Percentiles rank a stretch among this genome's conserved stretches.
Conservation (phyloP, 2,329 filamentous ascomycete genomes). For the Sarocladium brachiariae region DNA sequence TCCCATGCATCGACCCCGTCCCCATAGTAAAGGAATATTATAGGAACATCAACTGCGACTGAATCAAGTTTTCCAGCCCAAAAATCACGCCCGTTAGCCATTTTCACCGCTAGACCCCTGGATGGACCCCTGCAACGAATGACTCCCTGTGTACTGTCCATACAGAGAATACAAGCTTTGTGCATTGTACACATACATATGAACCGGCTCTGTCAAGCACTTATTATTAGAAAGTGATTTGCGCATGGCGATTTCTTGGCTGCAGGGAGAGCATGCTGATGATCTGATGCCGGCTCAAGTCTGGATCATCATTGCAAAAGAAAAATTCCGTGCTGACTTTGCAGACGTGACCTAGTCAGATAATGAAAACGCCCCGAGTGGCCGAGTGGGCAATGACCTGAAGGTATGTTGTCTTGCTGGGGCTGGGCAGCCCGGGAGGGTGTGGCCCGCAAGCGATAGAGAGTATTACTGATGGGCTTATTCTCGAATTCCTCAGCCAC, state of each 20-base stretch:
- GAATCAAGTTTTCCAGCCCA: constrained; percentile 1
- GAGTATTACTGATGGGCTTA: constrained; percentile 1
- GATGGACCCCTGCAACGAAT: constrained; percentile 1
- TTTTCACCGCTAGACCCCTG: constrained; percentile 7
- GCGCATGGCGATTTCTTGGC: too few species aligned
- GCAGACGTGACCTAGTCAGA: background rate
- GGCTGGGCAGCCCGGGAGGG: background rate
- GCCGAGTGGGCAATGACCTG: background rate
- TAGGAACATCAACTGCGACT: background rate
- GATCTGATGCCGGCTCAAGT: too few species aligned
- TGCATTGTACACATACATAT: too few species aligned
- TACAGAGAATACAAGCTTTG: constrained; percentile 6
- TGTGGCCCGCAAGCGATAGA: background rate
- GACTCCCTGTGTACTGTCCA: too few species aligned
- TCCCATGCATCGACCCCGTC: background rate
- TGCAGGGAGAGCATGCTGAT: too few species aligned
- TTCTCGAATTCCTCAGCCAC: constrained; percentile 5
- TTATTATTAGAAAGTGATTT: constrained; percentile 1
- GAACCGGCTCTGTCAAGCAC: background rate
- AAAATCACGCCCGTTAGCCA: background rate
- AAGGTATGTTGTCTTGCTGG: background rate
- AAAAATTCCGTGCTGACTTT: too few species aligned
- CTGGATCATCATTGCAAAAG: too few species aligned
- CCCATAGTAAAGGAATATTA: background rate
- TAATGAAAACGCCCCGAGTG: background rate